Percentiles rank a stretch among this genome's conserved stretches.
These are phyloP conservation scores for Keithomyces neogunnii DNA, from an alignment of 2,329 filamentous ascomycete species.

Conservation along the genomic window DNA sequence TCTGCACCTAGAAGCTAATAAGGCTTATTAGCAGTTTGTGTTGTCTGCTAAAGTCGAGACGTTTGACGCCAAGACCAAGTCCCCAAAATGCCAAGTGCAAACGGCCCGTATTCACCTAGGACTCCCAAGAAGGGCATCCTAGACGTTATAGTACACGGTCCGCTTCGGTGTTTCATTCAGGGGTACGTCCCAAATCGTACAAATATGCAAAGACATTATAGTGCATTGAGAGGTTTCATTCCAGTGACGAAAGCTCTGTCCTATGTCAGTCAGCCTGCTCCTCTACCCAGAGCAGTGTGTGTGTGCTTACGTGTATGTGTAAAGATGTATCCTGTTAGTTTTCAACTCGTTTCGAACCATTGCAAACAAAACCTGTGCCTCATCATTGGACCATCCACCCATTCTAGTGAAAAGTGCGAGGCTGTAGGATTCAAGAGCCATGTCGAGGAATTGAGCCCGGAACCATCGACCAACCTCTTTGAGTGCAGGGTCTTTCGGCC, in stretches of 20 bases:
- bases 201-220: not conserved
- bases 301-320: slow-evolving; percentile 14
- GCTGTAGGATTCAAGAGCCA: slow-evolving; percentile 13
- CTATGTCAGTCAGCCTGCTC: not conserved
- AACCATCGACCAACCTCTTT: slow-evolving; percentile 20
- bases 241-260: not conserved
- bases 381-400: slow-evolving; percentile 13
- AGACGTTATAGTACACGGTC: too few relatives aligned
- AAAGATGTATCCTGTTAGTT: slow-evolving; percentile 15
- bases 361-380: slow-evolving; percentile 16
- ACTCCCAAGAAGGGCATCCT: not conserved
- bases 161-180: too few relatives aligned
- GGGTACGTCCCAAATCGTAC: too few relatives aligned
- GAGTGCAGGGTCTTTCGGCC: slow-evolving; percentile 32
- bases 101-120: too few relatives aligned
- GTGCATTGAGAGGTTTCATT: not conserved
- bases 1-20: too few relatives aligned
- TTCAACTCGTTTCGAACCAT: slow-evolving; percentile 16
- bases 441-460: slow-evolving; percentile 12
- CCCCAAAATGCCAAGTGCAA: too few relatives aligned
- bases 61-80: too few relatives aligned
- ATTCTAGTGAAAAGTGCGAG: slow-evolving; percentile 17
- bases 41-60: too few relatives aligned
- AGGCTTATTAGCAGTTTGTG: too few relatives aligned
- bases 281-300: not conserved